A percentile compares a stretch with the other conserved stretches of the same genome.
phyloP scores from a whole-genome alignment of 495 filamentous ascomycete species.

The Hypoxylon rickii region DNA sequence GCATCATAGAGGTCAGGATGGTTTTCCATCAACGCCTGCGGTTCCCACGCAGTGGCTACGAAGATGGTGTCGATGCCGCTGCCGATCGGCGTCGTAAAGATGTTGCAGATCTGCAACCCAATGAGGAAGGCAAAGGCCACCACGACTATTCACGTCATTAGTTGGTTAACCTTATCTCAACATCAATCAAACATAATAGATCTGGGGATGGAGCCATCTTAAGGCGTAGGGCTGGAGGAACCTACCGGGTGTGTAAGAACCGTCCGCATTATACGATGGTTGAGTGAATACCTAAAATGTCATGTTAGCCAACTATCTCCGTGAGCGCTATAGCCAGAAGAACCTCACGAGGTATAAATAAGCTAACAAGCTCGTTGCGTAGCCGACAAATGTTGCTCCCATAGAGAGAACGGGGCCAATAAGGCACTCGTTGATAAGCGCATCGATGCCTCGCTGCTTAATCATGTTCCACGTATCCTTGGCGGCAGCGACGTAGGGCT shows the following conservation, averaged over 20 bases:
- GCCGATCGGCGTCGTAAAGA: slow-evolving; percentile 82
- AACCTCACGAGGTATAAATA: slow-evolving; percentile 79
- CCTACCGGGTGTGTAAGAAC: slow-evolving; percentile 54
- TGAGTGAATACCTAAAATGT: slow-evolving; percentile 54
- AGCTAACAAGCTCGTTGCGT: slow-evolving; percentile 76
- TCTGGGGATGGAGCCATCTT: too few relatives aligned
- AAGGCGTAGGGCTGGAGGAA: neutral
- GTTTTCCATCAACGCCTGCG: slow-evolving; percentile 79
- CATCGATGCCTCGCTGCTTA: slow-evolving; percentile 88
- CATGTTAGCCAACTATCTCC: slow-evolving; percentile 10
- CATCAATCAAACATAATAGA: too few relatives aligned
- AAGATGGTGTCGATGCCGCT: slow-evolving; percentile 81
- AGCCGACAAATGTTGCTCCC: slow-evolving; percentile 82
- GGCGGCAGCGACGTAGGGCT: slow-evolving; percentile 79
- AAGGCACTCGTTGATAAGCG: slow-evolving; percentile 86
- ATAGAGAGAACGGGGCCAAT: slow-evolving; percentile 89
- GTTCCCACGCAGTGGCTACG: slow-evolving; percentile 86
- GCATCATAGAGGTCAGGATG: slow-evolving; percentile 78
- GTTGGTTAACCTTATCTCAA: slow-evolving; percentile 2
- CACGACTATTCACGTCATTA: slow-evolving; percentile 26
- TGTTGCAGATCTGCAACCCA: slow-evolving; percentile 72
- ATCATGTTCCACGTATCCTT: slow-evolving; percentile 92
- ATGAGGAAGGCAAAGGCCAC: slow-evolving; percentile 64
- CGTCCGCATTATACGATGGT: slow-evolving; percentile 74
- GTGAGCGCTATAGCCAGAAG: neutral